phyloP scores from a whole-genome alignment of 306 rosid genomes.

The Quercus berberidifolia region DNA sequence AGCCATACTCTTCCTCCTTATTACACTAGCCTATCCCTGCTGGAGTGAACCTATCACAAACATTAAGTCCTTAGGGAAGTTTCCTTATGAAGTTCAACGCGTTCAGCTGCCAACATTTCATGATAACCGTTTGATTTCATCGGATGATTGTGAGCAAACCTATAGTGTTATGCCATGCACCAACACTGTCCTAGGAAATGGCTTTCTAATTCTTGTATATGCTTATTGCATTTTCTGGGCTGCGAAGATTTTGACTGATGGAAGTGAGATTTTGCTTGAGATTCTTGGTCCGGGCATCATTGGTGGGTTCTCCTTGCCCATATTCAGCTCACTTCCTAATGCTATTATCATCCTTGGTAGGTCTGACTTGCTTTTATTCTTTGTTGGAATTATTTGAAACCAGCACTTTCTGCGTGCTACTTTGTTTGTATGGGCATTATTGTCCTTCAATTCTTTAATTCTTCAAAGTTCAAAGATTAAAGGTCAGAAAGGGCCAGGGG shows the following conservation, averaged over 20 bases:
- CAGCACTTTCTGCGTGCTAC: no score
- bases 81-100: background rate
- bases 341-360: background rate
- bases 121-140: background rate
- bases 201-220: background rate
- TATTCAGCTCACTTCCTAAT: background rate
- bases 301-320: background rate
- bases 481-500: background rate
- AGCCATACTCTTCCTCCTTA: background rate
- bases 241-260: background rate
- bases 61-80: background rate
- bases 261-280: background rate
- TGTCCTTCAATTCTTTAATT: background rate
- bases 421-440: no score
- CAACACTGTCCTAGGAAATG: background rate
- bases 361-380: background rate
- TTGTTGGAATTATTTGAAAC: no score
- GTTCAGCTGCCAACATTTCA: background rate
- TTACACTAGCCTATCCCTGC: background rate
- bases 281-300: background rate
- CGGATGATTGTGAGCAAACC: background rate
- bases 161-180: background rate
- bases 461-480: background rate
- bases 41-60: background rate
- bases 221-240: background rate